Percentiles rank a stretch among this genome's conserved stretches.
These are phyloP conservation scores for Chenopodium quinoa DNA, from an alignment of 148 eudicot genomes.

Conservation along the genomic window DNA sequence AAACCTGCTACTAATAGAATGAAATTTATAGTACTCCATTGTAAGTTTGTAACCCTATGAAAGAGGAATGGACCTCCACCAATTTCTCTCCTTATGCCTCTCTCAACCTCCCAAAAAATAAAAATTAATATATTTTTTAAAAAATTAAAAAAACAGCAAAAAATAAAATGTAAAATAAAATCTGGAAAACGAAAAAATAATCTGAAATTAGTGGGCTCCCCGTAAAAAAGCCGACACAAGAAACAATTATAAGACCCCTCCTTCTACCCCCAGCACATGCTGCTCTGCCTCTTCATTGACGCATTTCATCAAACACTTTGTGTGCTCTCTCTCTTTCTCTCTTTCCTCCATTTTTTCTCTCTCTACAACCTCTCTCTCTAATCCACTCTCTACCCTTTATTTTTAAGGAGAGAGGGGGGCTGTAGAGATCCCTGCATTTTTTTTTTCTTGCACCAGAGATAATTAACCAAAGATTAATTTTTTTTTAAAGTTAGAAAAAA, in stretches of 20 bases:
- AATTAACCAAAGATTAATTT: neutral
- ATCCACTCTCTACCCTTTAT: neutral
- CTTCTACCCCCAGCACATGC: neutral
- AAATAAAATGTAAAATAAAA: neutral
- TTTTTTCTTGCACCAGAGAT: neutral
- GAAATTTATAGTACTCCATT: too few relatives aligned
- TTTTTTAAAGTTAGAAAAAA: neutral
- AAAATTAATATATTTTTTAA: neutral
- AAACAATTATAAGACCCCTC: conserved; percentile 12
- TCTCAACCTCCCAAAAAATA: conserved; percentile 20
- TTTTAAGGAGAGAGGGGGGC: conserved; percentile 27
- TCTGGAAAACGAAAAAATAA: neutral
- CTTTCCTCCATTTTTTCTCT: neutral
- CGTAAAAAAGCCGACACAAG: conserved; percentile 13
- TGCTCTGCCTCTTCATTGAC: conserved; percentile 21
- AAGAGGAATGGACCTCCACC: conserved; percentile 25
- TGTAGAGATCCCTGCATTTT: conserved; percentile 27
- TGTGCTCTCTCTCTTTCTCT: conserved; percentile 3
- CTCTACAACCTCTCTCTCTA: neutral
- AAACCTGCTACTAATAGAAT: neutral
- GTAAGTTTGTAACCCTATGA: too few relatives aligned
- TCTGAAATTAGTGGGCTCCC: conserved; percentile 27
- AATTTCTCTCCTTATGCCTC: conserved; percentile 24
- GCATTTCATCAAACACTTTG: conserved; percentile 34
- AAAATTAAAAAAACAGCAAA: neutral